Conservation (phyloP, 768 basidiomycete species). For the Pleurotus citrinopileatus region DNA sequence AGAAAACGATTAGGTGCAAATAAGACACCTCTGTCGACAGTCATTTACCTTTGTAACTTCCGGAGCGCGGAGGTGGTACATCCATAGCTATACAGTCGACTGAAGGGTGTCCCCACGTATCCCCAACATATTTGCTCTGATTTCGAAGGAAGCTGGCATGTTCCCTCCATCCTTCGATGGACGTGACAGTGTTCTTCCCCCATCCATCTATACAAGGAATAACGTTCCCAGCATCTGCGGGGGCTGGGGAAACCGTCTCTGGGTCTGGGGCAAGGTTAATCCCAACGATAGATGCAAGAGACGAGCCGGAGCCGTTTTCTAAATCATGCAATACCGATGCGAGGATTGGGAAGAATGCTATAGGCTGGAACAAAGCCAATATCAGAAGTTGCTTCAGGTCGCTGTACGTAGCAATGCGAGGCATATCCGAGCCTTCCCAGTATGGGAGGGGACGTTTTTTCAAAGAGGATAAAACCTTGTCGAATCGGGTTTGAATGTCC, state of each 20-base stretch:
- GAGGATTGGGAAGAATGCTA: conserved; percentile 14
- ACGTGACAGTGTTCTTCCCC: neutral
- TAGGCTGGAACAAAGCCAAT: conserved; percentile 18
- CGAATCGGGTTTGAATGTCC: conserved; percentile 15
- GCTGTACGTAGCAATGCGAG: conserved; percentile 21
- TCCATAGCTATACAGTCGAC: neutral
- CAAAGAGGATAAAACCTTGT: conserved; percentile 13
- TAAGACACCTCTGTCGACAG: no score
- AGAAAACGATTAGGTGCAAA: neutral
- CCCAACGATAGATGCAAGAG: neutral
- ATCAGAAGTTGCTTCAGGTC: conserved; percentile 18
- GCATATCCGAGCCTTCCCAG: conserved; percentile 1
- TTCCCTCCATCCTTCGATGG: neutral
- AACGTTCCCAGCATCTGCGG: neutral
- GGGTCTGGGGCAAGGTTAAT: neutral
- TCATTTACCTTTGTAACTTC: neutral
- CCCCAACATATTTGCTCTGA: neutral
- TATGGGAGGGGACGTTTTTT: conserved; percentile 18
- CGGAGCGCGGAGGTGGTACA: neutral
- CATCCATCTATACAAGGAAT: neutral
- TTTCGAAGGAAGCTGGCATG: neutral
- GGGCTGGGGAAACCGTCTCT: no score
- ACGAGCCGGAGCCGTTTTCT: conserved; percentile 19
- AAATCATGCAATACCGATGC: conserved; percentile 20
- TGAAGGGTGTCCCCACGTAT: neutral